Percentiles rank a stretch among this genome's conserved stretches.
Evolutionary conservation across 2,329 filamentous ascomycete genomes (phyloP).

Genomic region (Ilyonectria mors-panacis): DNA sequence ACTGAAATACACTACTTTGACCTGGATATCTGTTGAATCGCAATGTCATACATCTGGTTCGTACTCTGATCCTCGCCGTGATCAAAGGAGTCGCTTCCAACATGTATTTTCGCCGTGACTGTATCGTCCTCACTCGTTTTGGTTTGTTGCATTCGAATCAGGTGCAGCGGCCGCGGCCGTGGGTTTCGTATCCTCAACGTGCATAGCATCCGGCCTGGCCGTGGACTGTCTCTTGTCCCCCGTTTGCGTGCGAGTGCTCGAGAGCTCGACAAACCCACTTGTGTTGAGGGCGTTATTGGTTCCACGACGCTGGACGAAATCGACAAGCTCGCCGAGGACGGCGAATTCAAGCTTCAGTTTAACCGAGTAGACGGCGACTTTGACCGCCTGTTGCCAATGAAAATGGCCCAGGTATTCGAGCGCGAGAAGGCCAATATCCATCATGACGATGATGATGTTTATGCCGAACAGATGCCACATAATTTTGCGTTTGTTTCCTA

Average conservation of each 20-base stretch:
- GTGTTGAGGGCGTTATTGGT: constrained; percentile 19
- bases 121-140: constrained; percentile 8
- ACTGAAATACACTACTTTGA: neutral
- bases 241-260: constrained; percentile 6
- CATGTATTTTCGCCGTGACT: constrained; percentile 32
- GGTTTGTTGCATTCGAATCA: too few relatives aligned
- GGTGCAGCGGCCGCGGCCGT: constrained; percentile 4
- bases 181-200: neutral
- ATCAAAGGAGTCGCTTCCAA: constrained; percentile 30
- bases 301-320: constrained; percentile 49
- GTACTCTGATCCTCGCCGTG: constrained; percentile 26
- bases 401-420: constrained; percentile 52
- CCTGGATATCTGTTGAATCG: neutral
- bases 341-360: constrained; percentile 57
- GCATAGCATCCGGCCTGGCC: neutral
- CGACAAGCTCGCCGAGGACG: constrained; percentile 54
- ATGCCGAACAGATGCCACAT: constrained; percentile 48
- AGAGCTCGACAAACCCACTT: constrained; percentile 22
- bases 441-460: constrained; percentile 59
- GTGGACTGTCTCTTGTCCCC: constrained; percentile 4
- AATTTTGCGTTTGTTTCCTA: constrained; percentile 31
- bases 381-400: constrained; percentile 53
- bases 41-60: constrained; percentile 27
- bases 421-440: constrained; percentile 57
- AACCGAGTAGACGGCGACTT: constrained; percentile 53